A percentile compares a stretch with the other conserved stretches of the same genome.
phyloP scores from a whole-genome alignment of 2,329 filamentous ascomycete genomes.

The Cytospora piceicola region DNA sequence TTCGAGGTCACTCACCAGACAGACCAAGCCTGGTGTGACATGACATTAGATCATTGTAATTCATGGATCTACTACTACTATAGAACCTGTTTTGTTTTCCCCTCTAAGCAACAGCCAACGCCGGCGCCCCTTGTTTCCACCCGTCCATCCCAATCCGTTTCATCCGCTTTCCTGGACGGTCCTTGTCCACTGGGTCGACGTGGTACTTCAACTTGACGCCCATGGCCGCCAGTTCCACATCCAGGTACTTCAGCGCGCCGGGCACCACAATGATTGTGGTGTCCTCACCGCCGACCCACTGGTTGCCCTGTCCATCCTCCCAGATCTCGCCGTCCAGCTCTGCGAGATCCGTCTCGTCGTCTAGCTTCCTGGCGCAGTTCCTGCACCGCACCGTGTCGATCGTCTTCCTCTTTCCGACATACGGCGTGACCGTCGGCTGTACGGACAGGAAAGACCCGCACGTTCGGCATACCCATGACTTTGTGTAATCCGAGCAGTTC shows the following conservation, averaged over 20 bases:
- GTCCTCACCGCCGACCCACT: conserved; percentile 87
- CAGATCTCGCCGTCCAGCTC: conserved; percentile 75
- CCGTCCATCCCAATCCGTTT: conserved; percentile 27
- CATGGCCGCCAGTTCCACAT: conserved; percentile 96
- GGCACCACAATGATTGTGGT: conserved; percentile 92
- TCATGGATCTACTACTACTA: conserved; percentile 12
- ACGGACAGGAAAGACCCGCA: conserved; percentile 92
- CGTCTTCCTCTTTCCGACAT: conserved; percentile 66
- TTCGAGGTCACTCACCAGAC: background rate
- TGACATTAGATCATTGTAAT: conserved; percentile 25
- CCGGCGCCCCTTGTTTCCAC: conserved; percentile 26
- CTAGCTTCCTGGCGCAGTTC: conserved; percentile 69
- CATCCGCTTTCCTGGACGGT: conserved; percentile 59
- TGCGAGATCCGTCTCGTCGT: conserved; percentile 59
- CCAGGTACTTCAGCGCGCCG: conserved; percentile 87
- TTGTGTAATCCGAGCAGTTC: conserved; percentile 94
- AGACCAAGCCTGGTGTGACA: conserved; percentile 11
- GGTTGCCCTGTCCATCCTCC: conserved; percentile 86
- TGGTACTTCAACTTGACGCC: conserved; percentile 90
- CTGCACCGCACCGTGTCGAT: conserved; percentile 77
- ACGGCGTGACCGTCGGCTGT: conserved; percentile 74
- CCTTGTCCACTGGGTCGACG: conserved; percentile 58
- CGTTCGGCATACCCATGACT: conserved; percentile 83
- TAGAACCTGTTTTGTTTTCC: background rate
- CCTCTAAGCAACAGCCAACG: conserved; percentile 24